A percentile compares a stretch with the other conserved stretches of the same genome.
These are phyloP conservation scores for Phyllosticta ampelicida DNA, from an alignment of 2,329 filamentous ascomycete species.

Conservation along the genomic window DNA sequence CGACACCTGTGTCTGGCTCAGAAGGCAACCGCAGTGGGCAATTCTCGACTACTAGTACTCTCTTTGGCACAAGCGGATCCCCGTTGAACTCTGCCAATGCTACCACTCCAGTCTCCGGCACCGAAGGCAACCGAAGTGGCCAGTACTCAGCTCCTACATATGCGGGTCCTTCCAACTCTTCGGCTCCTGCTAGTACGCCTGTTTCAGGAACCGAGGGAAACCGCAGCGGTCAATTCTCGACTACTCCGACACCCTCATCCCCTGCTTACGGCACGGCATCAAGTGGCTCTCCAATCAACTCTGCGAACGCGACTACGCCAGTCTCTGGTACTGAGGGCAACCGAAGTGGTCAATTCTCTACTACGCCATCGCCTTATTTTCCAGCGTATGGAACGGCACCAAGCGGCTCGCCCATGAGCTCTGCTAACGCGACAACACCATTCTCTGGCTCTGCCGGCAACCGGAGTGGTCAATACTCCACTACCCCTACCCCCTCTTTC, in stretches of 20 bases:
- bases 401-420: not conserved
- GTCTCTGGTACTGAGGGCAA: not conserved
- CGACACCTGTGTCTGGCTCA: not conserved
- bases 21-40: not conserved
- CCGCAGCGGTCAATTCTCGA: not conserved
- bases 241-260: not conserved
- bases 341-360: not conserved
- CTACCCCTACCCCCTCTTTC: not conserved
- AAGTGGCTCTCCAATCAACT: not conserved
- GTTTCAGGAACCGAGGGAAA: not conserved
- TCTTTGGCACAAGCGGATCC: not conserved
- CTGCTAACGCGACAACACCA: slow-evolving; percentile 3
- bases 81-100: not conserved
- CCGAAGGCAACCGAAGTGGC: not conserved
- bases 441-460: not conserved
- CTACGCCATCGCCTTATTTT: not conserved
- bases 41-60: not conserved
- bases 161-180: too few species aligned
- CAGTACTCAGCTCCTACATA: not conserved
- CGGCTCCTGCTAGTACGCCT: not conserved
- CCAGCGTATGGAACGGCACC: not conserved
- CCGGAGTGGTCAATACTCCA: not conserved
- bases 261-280: not conserved
- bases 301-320: not conserved
- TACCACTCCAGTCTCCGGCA: not conserved